Evolutionary conservation across 169 alveolate genomes (phyloP).

Genomic region (Eimeria zaria): DNA sequence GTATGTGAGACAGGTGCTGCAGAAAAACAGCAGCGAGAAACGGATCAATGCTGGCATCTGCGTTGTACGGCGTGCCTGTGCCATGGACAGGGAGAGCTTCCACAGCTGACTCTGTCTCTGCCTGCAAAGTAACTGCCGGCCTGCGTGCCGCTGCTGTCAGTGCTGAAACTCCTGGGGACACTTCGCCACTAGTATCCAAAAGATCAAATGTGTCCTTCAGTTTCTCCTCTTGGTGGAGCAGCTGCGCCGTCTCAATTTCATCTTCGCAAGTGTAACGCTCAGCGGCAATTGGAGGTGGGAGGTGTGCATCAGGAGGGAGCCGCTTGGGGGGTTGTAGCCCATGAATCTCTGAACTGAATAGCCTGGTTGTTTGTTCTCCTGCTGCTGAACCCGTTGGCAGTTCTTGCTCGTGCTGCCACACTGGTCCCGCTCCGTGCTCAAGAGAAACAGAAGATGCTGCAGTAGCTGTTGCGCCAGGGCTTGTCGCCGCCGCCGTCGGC

Average conservation of each 20-base stretch:
- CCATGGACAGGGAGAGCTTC: not conserved
- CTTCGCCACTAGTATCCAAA: not conserved
- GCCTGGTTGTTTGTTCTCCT: slow-evolving; percentile 1
- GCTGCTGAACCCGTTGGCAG: not conserved
- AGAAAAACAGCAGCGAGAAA: slow-evolving; percentile 44
- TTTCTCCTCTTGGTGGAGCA: not conserved
- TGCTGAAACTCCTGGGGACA: not conserved
- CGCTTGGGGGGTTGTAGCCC: not conserved
- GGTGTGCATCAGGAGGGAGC: slow-evolving; percentile 41
- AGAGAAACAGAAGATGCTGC: not conserved
- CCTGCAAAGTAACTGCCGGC: not conserved
- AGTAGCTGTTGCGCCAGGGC: not conserved
- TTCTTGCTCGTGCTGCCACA: not conserved
- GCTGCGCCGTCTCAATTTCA: not conserved
- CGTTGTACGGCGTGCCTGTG: not conserved
- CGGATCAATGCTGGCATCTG: slow-evolving; percentile 29
- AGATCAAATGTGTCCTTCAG: not conserved
- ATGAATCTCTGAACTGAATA: not conserved
- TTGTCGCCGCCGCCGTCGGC: slow-evolving; percentile 12
- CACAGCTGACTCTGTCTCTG: not conserved
- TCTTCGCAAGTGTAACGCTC: not conserved
- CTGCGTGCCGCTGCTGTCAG: not conserved
- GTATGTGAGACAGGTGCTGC: slow-evolving; percentile 23
- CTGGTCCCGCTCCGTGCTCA: not conserved
- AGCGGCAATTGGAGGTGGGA: slow-evolving; percentile 48